Evolutionary conservation across 441 rosid genomes (phyloP), one percentile per base, ranked within the genome.

Genomic region (Adansonia madagascariensis): DNA sequence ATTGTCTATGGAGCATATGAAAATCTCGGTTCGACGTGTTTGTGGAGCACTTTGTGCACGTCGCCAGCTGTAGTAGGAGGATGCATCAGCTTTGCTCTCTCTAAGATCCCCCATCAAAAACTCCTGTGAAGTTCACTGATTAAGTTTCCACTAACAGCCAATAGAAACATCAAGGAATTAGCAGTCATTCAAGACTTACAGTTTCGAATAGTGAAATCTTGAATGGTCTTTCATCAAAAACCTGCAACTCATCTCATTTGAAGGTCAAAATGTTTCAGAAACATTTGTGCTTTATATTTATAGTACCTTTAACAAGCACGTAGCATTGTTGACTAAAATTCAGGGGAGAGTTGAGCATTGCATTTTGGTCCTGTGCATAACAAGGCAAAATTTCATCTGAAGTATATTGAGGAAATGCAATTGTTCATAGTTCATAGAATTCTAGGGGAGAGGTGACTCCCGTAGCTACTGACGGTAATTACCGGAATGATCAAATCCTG

Each of bases 371-470:
- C 57, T 31, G 73, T n/a, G 35, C 39, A 73, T 61, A 46, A 70
- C 8, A 41, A 76, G 67, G 8, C 53, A 49, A 35, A 35, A 35
- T 41, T 62, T 56, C 64, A 41, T 20, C 56, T 56, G 68, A 24
- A 49, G 73, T 49, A 15, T 14, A 5, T 24, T 49, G 55, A 22
- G 74, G 69, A 49, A 60, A 63, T 52, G 76, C 18, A 41, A 35
- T 71, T 53, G 73, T 44, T 22, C 71, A 68, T 61, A 56, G 43
- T 27, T 70, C 77, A 70, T 49, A 47, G 41, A 50, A 20, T 46
- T 63, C 76, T 44, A 82, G 79, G 70, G 39, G 75, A 74, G 77
- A 4, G 56, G 76, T 65, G 78, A 66, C 57, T 71, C 85, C 49
- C 59, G 78, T 14, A 8, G 44, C 15, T 47, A 55, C 59, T 71